phyloP scores from a whole-genome alignment of 2,329 filamentous ascomycete species.

The Claviceps monticola region DNA sequence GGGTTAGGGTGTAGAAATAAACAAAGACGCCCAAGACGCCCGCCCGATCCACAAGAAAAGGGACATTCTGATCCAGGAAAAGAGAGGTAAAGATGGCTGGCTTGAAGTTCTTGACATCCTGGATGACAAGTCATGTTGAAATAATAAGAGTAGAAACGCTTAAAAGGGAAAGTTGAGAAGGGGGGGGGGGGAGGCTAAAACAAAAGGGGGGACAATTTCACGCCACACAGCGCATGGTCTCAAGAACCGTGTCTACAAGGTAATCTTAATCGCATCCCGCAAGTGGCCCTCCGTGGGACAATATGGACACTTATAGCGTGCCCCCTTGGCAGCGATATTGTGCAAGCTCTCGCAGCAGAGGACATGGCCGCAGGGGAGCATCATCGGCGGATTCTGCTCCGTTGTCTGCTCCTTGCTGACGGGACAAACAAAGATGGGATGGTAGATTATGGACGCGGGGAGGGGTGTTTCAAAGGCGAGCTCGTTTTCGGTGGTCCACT shows the following conservation, averaged over 20 bases:
- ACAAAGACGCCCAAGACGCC: too few species aligned
- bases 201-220: neutral
- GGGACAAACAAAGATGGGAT: slow-evolving; percentile 94
- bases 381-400: slow-evolving; percentile 86
- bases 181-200: neutral
- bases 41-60: too few species aligned
- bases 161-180: neutral
- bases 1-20: too few species aligned
- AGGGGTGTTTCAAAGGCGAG: slow-evolving; percentile 63
- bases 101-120: neutral
- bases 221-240: too few species aligned
- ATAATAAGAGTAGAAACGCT: neutral
- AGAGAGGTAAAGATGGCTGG: neutral
- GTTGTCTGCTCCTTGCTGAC: slow-evolving; percentile 95
- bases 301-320: slow-evolving; percentile 88
- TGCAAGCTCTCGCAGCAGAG: slow-evolving; percentile 74
- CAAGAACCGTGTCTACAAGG: slow-evolving; percentile 31
- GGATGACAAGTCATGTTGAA: neutral
- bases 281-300: slow-evolving; percentile 74
- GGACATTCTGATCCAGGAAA: neutral
- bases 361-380: slow-evolving; percentile 91
- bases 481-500: slow-evolving; percentile 89
- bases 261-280: slow-evolving; percentile 62
- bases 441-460: slow-evolving; percentile 55
- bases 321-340: slow-evolving; percentile 63